Evolutionary conservation across 306 rosid genomes (phyloP).

Genomic region (Quercus suber): DNA sequence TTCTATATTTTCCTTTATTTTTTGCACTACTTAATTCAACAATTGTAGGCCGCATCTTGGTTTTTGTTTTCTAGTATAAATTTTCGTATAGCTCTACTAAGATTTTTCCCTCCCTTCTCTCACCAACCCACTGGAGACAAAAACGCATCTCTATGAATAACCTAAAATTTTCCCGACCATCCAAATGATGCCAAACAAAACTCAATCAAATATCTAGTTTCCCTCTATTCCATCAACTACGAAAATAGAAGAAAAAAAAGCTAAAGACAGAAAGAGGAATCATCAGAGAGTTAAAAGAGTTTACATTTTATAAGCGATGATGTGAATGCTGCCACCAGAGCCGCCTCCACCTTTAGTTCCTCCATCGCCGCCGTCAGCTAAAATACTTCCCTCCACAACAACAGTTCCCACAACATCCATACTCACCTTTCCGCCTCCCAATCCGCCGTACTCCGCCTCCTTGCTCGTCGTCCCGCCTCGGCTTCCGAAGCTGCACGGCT

Average conservation of each 20-base stretch:
- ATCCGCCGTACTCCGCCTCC: slow-evolving; percentile 84
- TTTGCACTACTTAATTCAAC: background rate
- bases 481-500: slow-evolving; percentile 79
- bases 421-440: slow-evolving; percentile 80
- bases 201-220: background rate
- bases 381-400: slow-evolving; percentile 68
- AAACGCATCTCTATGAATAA: background rate
- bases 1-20: background rate
- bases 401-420: slow-evolving; percentile 42
- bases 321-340: slow-evolving; percentile 94
- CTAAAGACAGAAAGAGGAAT: background rate
- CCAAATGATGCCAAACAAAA: background rate
- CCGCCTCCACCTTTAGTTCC: slow-evolving; percentile 95
- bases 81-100: background rate
- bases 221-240: background rate
- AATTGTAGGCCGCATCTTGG: no score
- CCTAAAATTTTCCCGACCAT: background rate
- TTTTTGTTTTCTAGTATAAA: no score
- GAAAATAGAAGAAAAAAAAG: background rate
- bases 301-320: slow-evolving; percentile 87
- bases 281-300: background rate
- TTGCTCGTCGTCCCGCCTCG: slow-evolving; percentile 74
- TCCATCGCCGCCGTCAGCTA: slow-evolving; percentile 88
- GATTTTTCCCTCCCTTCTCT: background rate
- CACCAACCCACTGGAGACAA: background rate